Percentiles rank a stretch among this genome's conserved stretches.
phyloP scores from a whole-genome alignment of 2,329 filamentous ascomycete genomes.

The Penicillium rolfsii region DNA sequence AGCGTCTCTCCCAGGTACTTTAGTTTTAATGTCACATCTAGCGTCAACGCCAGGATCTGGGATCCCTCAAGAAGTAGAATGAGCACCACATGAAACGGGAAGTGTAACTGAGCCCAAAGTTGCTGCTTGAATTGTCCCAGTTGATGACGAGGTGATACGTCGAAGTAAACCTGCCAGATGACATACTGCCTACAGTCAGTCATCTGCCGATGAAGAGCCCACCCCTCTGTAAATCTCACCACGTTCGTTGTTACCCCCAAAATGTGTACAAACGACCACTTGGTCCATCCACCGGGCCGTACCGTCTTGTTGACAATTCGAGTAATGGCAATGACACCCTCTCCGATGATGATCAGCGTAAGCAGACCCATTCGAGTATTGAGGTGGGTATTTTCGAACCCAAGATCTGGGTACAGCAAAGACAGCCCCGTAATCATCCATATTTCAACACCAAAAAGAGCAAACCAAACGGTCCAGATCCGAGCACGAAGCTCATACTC shows the following conservation, averaged over 20 bases:
- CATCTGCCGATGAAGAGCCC: neutral
- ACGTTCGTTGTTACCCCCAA: constrained; percentile 44
- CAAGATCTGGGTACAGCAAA: constrained; percentile 59
- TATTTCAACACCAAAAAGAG: constrained; percentile 58
- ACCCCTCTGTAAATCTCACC: constrained; percentile 27
- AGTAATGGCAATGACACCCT: constrained; percentile 65
- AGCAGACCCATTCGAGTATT: constrained; percentile 66
- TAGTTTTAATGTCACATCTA: constrained; percentile 49
- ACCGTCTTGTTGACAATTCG: constrained; percentile 58
- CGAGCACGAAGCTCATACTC: constrained; percentile 28
- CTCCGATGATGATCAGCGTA: constrained; percentile 68
- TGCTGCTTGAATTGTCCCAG: constrained; percentile 62
- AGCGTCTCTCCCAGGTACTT: constrained; percentile 46
- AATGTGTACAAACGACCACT: constrained; percentile 45
- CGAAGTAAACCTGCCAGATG: constrained; percentile 66
- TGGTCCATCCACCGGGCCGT: constrained; percentile 44
- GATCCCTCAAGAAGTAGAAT: constrained; percentile 68
- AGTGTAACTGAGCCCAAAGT: constrained; percentile 56
- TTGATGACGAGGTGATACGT: constrained; percentile 56
- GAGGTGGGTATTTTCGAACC: constrained; percentile 65
- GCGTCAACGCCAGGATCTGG: constrained; percentile 57
- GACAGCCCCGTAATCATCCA: constrained; percentile 58
- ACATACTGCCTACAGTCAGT: constrained; percentile 48
- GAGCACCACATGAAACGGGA: constrained; percentile 66
- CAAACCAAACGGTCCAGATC: constrained; percentile 59